These are phyloP conservation scores for Marasmius fiardii DNA, from an alignment of 1,284 basidiomycete genomes.

Conservation along the genomic window DNA sequence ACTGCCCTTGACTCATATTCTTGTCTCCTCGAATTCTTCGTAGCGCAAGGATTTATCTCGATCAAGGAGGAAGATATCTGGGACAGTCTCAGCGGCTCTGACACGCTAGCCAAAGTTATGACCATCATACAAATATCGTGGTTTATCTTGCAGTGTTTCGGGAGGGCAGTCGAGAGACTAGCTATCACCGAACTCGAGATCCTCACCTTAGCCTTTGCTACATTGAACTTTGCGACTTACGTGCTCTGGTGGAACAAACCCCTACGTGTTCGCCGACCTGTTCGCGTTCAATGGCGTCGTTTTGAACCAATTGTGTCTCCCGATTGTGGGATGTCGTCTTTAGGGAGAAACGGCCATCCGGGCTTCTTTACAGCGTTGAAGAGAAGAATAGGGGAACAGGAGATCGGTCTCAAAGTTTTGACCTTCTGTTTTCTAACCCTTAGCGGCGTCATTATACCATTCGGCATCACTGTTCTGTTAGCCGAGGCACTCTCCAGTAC, in stretches of 20 bases:
- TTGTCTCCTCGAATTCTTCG: background rate
- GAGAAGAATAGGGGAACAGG: no score
- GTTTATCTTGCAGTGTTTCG: no score
- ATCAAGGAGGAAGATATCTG: conserved; percentile 14
- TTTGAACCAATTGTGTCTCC: no score
- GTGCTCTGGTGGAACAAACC: conserved; percentile 19
- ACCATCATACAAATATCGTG: conserved; percentile 16
- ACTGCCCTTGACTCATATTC: background rate
- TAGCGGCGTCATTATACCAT: no score
- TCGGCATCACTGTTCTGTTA: no score
- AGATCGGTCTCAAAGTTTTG: no score
- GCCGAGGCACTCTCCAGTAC: no score
- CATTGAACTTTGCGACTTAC: conserved; percentile 13
- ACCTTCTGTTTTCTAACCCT: no score
- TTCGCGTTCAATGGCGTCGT: conserved; percentile 2
- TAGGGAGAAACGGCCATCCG: no score
- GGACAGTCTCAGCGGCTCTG: conserved; percentile 14
- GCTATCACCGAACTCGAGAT: conserved; percentile 16
- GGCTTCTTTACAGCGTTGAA: no score
- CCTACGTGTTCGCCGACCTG: conserved; percentile 3
- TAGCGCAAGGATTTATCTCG: background rate
- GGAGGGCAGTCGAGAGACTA: conserved; percentile 7
- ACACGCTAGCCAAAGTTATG: conserved; percentile 14
- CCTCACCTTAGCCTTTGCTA: conserved; percentile 15
- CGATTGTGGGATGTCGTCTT: no score